Evolutionary conservation across 805 yeast genomes (phyloP).

Genomic region (Candida railenensis): DNA sequence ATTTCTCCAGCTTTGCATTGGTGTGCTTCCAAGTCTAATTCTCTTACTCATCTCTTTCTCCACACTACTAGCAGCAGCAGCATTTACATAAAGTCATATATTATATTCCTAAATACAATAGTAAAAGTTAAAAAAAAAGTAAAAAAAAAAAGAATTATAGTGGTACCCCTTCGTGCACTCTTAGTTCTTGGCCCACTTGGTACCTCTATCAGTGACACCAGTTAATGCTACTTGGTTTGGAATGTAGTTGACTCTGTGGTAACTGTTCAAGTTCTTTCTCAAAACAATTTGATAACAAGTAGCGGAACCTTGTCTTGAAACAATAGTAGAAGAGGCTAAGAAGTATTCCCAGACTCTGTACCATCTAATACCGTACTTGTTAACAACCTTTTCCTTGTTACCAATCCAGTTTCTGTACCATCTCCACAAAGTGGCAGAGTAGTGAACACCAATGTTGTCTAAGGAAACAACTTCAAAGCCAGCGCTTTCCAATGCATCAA

Average conservation of each 20-base stretch:
- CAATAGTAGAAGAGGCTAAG: conserved; percentile 77
- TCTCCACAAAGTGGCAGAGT: conserved; percentile 87
- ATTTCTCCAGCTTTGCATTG: too few species aligned
- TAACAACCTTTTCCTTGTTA: conserved; percentile 70
- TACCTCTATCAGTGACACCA: conserved; percentile 54
- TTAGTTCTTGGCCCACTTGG: conserved; percentile 51
- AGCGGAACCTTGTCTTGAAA: conserved; percentile 91
- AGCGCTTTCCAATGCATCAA: conserved; percentile 71
- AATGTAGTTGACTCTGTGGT: conserved; percentile 78
- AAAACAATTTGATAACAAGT: conserved; percentile 87
- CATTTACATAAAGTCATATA: too few species aligned
- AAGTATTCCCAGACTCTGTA: conserved; percentile 92
- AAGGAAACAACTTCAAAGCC: conserved; percentile 83
- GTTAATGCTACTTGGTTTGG: conserved; percentile 76
- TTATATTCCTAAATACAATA: too few species aligned
- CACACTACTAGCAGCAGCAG: too few species aligned
- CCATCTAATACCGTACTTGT: conserved; percentile 87
- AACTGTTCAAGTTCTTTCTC: conserved; percentile 84
- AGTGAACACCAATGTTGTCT: conserved; percentile 90
- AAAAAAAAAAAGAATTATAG: not conserved
- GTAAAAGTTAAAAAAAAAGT: too few species aligned
- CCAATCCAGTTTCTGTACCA: conserved; percentile 95
- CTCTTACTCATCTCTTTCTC: too few species aligned
- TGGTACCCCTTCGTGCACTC: too few species aligned
- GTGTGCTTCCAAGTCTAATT: too few species aligned